These are phyloP conservation scores for Fragosphaeria purpurea DNA, from an alignment of 2,329 filamentous ascomycete genomes.

Conservation along the genomic window DNA sequence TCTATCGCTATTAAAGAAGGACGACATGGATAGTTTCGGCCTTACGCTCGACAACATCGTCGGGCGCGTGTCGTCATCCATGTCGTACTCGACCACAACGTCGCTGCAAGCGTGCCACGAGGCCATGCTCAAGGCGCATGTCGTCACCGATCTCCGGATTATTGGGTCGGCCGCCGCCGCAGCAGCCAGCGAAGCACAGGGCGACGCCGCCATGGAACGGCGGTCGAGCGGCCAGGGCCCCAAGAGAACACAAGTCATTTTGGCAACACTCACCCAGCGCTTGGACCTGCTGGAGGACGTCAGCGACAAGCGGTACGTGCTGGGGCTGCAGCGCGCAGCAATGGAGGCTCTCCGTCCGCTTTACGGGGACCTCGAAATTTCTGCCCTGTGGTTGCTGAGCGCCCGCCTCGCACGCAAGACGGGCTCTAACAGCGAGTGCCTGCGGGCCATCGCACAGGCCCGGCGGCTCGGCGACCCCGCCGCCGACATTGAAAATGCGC, in stretches of 20 bases:
- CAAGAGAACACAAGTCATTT: conserved; percentile 28
- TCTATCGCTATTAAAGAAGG: conserved; percentile 48
- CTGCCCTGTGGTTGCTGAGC: conserved; percentile 74
- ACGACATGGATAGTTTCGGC: conserved; percentile 41
- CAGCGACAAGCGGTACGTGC: conserved; percentile 84
- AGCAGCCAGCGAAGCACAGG: neutral
- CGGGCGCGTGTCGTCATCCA: conserved; percentile 57
- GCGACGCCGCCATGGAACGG: conserved; percentile 18
- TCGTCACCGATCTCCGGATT: conserved; percentile 76
- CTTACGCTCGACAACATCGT: conserved; percentile 54
- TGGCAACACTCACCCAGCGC: conserved; percentile 59
- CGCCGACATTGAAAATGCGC: conserved; percentile 88
- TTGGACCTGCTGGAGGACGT: conserved; percentile 82
- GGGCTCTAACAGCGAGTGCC: conserved; percentile 74
- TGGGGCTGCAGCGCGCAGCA: conserved; percentile 74
- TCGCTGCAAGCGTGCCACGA: conserved; percentile 81
- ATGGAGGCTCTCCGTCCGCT: conserved; percentile 69
- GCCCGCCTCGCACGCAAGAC: conserved; percentile 80
- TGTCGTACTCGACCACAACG: conserved; percentile 67
- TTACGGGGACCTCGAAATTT: conserved; percentile 65
- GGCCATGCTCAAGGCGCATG: conserved; percentile 75
- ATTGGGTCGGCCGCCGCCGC: conserved; percentile 36
- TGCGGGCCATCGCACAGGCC: conserved; percentile 87
- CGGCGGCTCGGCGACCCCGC: conserved; percentile 74
- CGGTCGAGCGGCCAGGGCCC: conserved; percentile 29